These are phyloP conservation scores for Fistulina hepatica DNA, from an alignment of 1,284 basidiomycete genomes.

Conservation along the genomic window DNA sequence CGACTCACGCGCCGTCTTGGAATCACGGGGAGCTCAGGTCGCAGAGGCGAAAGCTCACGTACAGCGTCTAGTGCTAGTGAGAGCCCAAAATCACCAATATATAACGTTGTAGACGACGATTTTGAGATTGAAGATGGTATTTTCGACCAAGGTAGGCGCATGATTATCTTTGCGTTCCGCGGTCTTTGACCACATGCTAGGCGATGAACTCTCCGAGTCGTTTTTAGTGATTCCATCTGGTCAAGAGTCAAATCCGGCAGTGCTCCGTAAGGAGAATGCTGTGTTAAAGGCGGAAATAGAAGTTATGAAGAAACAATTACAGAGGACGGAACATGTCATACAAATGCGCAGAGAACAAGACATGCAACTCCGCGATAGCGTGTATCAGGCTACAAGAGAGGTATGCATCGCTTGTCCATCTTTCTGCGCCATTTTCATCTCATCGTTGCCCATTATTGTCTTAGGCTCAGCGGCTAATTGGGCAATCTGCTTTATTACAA, in stretches of 20 bases:
- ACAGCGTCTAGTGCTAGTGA: no score
- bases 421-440: constrained; percentile 5
- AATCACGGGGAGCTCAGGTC: no score
- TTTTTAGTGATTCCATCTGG: constrained; percentile 63
- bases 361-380: constrained; percentile 63
- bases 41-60: no score
- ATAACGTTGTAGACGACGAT: constrained; percentile 29
- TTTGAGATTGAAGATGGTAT: constrained; percentile 37
- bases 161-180: neutral
- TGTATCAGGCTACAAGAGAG: constrained; percentile 68
- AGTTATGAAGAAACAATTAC: constrained; percentile 42
- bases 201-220: constrained; percentile 62
- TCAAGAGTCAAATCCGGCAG: constrained; percentile 35
- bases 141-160: no score
- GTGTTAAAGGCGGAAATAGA: constrained; percentile 49
- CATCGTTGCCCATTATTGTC: constrained; percentile 6
- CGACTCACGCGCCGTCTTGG: constrained; percentile 38
- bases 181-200: constrained; percentile 18
- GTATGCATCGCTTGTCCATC: constrained; percentile 24
- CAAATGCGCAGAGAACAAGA: constrained; percentile 67
- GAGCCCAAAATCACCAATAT: no score
- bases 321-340: constrained; percentile 46
- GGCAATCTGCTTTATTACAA: constrained; percentile 42
- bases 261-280: constrained; percentile 54
- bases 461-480: constrained; percentile 69